Conservation (phyloP, 257 asterid species). For the Solanum tacnaense region DNA sequence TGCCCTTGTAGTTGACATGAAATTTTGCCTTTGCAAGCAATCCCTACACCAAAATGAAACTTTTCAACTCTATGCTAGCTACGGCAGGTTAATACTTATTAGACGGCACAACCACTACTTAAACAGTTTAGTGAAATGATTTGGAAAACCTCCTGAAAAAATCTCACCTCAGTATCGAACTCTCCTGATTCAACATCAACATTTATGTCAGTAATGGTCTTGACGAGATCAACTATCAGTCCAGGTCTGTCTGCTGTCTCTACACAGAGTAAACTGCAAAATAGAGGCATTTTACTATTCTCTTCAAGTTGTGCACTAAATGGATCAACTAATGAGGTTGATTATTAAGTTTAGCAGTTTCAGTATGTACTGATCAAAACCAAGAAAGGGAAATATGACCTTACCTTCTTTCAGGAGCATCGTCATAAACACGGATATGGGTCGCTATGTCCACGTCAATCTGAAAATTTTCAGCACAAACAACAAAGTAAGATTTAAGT, state of each 20-base stretch:
- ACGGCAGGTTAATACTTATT: background rate
- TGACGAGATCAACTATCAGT: constrained; percentile 87
- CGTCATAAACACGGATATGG: background rate
- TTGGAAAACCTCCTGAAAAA: background rate
- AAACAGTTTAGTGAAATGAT: background rate
- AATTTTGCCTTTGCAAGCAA: constrained; percentile 92
- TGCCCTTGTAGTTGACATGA: constrained; percentile 83
- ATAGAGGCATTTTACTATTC: background rate
- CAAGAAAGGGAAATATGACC: background rate
- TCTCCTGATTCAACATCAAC: constrained; percentile 79
- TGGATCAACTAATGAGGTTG: background rate
- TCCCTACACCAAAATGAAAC: constrained; percentile 33
- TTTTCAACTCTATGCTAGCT: background rate
- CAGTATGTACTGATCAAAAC: background rate
- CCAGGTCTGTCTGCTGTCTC: constrained; percentile 95
- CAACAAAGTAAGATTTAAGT: background rate
- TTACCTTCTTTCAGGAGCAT: background rate
- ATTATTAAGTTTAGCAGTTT: background rate
- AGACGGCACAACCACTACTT: background rate
- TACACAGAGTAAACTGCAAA: constrained; percentile 67
- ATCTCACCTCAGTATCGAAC: constrained; percentile 79
- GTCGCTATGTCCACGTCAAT: constrained; percentile 31
- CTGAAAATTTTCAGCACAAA: constrained; percentile 22
- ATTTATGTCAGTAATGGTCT: constrained; percentile 68
- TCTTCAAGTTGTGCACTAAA: background rate